A percentile compares a stretch with the other conserved stretches of the same genome.
Conservation (phyloP, 2,329 filamentous ascomycete genomes). For the Phoma sp. region DNA sequence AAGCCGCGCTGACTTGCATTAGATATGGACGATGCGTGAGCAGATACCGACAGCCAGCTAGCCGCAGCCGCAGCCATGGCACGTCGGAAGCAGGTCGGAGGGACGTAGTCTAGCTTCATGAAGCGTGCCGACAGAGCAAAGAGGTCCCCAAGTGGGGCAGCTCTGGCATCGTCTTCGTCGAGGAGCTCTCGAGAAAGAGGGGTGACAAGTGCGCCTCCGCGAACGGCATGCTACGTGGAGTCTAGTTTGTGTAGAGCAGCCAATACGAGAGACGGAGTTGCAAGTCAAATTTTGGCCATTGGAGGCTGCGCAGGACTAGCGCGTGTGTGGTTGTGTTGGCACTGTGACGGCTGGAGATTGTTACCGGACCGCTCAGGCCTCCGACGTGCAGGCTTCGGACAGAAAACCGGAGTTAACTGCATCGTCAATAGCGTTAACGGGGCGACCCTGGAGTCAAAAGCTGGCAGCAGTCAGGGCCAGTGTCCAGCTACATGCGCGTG, state of each 20-base stretch:
- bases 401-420: conserved; percentile 29
- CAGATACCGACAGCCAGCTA: conserved; percentile 31
- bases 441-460: neutral
- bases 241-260: conserved; percentile 25
- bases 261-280: conserved; percentile 32
- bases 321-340: conserved; percentile 21
- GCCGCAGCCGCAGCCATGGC: conserved; percentile 24
- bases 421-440: conserved; percentile 30
- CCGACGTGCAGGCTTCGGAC: conserved; percentile 13
- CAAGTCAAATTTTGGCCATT: conserved; percentile 25
- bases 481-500: neutral
- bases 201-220: conserved; percentile 27
- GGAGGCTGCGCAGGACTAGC: conserved; percentile 21
- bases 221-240: conserved; percentile 19
- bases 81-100: conserved; percentile 20
- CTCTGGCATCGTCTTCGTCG: conserved; percentile 22
- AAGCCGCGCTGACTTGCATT: conserved; percentile 20
- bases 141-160: conserved; percentile 27
- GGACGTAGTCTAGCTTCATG: conserved; percentile 17
- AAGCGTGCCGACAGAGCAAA: conserved; percentile 25
- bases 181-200: conserved; percentile 25
- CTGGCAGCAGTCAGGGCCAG: neutral
- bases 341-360: conserved; percentile 19
- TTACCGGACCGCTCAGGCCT: conserved; percentile 16
- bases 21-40: conserved; percentile 29